phyloP scores from a whole-genome alignment of 805 yeast genomes.

The Saturnispora gosingensis region DNA sequence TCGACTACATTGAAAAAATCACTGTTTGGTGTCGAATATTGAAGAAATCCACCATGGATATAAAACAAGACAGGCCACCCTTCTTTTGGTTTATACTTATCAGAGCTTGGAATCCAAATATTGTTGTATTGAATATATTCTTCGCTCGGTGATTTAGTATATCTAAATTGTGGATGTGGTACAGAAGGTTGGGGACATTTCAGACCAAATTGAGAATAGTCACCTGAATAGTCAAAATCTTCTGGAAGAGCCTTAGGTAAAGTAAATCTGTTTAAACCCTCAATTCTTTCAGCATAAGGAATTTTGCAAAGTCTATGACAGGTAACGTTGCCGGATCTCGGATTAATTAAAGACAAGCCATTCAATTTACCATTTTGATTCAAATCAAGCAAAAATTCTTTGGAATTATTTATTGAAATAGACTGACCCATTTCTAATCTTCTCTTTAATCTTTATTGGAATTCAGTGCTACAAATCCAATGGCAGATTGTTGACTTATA shows the following conservation, averaged over 20 bases:
- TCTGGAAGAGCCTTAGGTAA: conserved; percentile 24
- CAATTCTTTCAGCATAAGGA: conserved; percentile 29
- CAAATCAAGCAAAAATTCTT: conserved; percentile 13
- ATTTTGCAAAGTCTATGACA: conserved; percentile 25
- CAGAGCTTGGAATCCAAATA: conserved; percentile 31
- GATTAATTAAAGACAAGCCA: conserved; percentile 19
- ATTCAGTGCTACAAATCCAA: not conserved
- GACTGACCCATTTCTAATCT: conserved; percentile 16
- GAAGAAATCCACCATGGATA: conserved; percentile 38
- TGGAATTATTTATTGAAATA: conserved; percentile 17
- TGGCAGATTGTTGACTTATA: not conserved
- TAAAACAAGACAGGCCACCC: conserved; percentile 37
- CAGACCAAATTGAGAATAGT: conserved; percentile 27
- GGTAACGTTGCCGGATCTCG: conserved; percentile 14
- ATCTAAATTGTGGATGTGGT: conserved; percentile 21
- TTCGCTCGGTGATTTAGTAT: conserved; percentile 21
- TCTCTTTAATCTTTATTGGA: not conserved
- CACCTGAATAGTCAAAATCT: conserved; percentile 31
- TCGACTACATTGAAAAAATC: conserved; percentile 19
- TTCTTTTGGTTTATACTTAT: conserved; percentile 24
- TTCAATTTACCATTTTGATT: conserved; percentile 22
- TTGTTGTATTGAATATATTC: conserved; percentile 30
- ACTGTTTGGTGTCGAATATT: conserved; percentile 25
- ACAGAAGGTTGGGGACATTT: conserved; percentile 32
- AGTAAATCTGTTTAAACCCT: conserved; percentile 27